Conservation (phyloP, 148 eudicot species). For the Silene conica region DNA sequence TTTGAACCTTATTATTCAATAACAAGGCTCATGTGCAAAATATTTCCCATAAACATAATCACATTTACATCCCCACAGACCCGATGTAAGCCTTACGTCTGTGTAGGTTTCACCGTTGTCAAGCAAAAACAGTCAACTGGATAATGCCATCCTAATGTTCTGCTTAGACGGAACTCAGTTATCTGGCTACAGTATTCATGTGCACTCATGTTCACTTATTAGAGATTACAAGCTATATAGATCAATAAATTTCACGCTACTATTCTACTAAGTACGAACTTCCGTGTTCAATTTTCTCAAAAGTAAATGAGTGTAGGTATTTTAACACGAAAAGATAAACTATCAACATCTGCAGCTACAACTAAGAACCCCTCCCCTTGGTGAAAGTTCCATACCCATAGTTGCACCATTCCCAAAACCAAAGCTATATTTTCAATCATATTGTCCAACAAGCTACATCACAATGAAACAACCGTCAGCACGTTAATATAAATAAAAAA, state of each 20-base stretch:
- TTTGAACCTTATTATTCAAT: not conserved
- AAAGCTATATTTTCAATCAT: not conserved
- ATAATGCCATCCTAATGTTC: not conserved
- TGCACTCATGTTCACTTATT: not conserved
- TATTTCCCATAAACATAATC: not conserved
- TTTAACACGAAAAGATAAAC: too few species aligned
- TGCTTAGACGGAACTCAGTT: not conserved
- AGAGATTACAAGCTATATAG: too few species aligned
- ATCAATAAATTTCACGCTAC: too few species aligned
- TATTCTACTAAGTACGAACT: not conserved
- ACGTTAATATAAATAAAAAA: not conserved
- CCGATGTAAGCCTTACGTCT: not conserved
- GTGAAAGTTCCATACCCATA: not conserved
- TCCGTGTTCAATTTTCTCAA: not conserved
- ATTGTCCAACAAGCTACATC: constrained; percentile 10
- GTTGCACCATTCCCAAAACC: not conserved
- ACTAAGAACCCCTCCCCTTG: constrained; percentile 12
- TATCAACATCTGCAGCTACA: not conserved
- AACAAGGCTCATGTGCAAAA: not conserved
- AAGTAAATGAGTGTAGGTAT: not conserved
- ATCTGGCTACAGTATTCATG: not conserved
- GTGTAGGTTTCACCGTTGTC: not conserved
- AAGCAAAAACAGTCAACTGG: not conserved
- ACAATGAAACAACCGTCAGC: constrained; percentile 13
- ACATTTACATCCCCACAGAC: not conserved